Evolutionary conservation across 768 basidiomycete species (phyloP).

Genomic region (Tephrocybe sp.): DNA sequence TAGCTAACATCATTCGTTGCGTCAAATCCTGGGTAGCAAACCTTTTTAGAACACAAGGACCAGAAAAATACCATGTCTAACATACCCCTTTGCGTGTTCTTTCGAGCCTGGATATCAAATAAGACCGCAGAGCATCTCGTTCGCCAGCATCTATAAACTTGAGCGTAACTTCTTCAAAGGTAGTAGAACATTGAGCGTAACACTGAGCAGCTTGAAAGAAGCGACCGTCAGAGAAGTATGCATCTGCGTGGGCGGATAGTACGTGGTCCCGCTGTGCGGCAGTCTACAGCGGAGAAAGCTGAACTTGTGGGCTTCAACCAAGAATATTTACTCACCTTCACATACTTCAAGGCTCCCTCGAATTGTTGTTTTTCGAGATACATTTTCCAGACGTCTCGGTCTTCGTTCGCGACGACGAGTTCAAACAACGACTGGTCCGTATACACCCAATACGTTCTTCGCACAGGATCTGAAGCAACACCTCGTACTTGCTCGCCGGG

Average conservation of each 20-base stretch:
- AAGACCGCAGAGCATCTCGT: conserved; percentile 86
- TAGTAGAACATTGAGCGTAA: conserved; percentile 83
- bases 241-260: conserved; percentile 78
- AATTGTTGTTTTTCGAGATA: conserved; percentile 77
- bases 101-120: conserved; percentile 85
- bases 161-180: conserved; percentile 90
- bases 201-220: conserved; percentile 92
- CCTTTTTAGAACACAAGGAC: neutral
- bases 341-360: conserved; percentile 75
- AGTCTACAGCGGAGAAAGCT: conserved; percentile 44
- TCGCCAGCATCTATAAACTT: conserved; percentile 89
- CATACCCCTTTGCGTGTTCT: conserved; percentile 78
- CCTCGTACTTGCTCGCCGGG: conserved; percentile 70
- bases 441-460: conserved; percentile 92
- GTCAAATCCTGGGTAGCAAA: conserved; percentile 68
- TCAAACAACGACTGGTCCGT: conserved; percentile 90
- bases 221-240: conserved; percentile 72
- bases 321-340: conserved; percentile 55
- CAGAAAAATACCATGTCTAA: neutral
- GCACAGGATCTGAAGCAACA: conserved; percentile 79
- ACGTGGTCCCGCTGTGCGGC: conserved; percentile 85
- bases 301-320: neutral
- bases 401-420: conserved; percentile 81
- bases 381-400: conserved; percentile 92
- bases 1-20: conserved; percentile 96